Evolutionary conservation across 192 early-diverging fungal genomes (phyloP).

Genomic region (Backusella psychrophila): DNA sequence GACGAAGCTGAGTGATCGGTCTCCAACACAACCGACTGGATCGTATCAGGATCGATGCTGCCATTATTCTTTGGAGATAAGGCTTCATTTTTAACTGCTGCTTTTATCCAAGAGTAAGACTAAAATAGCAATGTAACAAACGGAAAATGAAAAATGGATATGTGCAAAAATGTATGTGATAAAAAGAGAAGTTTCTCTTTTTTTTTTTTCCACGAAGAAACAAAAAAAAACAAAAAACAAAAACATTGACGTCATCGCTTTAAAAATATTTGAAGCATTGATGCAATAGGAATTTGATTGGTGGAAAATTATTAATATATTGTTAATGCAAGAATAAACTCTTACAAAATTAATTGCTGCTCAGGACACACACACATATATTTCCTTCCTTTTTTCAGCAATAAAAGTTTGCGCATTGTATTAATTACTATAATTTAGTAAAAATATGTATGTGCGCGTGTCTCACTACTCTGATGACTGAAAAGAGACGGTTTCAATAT

Average conservation of each 20-base stretch:
- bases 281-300: background rate
- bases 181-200: background rate
- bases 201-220: background rate
- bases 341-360: background rate
- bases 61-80: conserved; percentile 7
- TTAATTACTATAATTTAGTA: background rate
- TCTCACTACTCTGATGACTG: background rate
- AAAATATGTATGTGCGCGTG: background rate
- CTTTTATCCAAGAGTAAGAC: background rate
- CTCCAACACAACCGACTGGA: background rate
- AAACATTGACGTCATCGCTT: background rate
- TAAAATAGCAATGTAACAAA: background rate
- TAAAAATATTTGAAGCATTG: background rate
- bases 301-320: background rate
- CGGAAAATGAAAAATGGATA: background rate
- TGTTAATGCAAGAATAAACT: background rate
- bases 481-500: background rate
- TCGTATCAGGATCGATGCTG: conserved; percentile 5
- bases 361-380: background rate
- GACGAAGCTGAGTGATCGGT: background rate
- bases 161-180: background rate
- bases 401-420: background rate
- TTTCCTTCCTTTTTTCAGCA: background rate
- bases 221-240: background rate
- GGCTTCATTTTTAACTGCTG: conserved; percentile 1